These are phyloP conservation scores for Somion occarium DNA, from an alignment of 1,284 basidiomycete genomes.

Conservation along the genomic window DNA sequence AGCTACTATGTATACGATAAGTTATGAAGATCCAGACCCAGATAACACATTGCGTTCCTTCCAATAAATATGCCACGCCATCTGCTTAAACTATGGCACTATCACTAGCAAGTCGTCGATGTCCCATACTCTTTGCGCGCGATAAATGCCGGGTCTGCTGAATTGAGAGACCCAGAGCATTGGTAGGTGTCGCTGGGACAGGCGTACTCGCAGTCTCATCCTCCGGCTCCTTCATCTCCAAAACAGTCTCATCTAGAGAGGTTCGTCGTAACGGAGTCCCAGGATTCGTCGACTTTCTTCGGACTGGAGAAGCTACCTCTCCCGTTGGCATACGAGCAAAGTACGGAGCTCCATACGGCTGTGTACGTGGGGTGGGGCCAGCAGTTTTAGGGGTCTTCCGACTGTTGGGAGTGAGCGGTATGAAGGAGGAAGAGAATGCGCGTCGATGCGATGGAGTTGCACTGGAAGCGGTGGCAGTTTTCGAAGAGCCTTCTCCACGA, in stretches of 20 bases:
- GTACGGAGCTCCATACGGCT: constrained; percentile 39
- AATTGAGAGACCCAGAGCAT: constrained; percentile 1
- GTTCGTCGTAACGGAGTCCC: constrained; percentile 5
- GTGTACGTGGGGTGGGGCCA: constrained; percentile 28
- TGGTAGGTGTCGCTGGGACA: background rate
- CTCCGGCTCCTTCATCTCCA: constrained; percentile 1
- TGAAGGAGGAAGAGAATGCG: constrained; percentile 5
- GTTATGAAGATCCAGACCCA: background rate
- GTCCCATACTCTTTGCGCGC: background rate
- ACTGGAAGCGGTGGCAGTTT: constrained; percentile 1
- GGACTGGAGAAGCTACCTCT: constrained; percentile 8
- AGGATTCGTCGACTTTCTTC: background rate
- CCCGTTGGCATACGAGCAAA: constrained; percentile 31
- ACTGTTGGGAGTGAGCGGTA: constrained; percentile 7
- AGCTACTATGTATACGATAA: background rate
- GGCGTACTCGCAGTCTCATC: background rate
- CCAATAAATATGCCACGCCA: background rate
- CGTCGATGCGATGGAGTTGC: background rate
- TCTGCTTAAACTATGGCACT: background rate
- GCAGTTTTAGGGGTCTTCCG: constrained; percentile 5
- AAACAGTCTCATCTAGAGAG: constrained; percentile 2
- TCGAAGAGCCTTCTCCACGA: background rate
- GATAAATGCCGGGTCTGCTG: background rate
- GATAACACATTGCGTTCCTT: background rate
- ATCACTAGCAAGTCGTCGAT: constrained; percentile 1